phyloP scores from a whole-genome alignment of 2,329 filamentous ascomycete species.

The Neopestalotiopsis rosae region DNA sequence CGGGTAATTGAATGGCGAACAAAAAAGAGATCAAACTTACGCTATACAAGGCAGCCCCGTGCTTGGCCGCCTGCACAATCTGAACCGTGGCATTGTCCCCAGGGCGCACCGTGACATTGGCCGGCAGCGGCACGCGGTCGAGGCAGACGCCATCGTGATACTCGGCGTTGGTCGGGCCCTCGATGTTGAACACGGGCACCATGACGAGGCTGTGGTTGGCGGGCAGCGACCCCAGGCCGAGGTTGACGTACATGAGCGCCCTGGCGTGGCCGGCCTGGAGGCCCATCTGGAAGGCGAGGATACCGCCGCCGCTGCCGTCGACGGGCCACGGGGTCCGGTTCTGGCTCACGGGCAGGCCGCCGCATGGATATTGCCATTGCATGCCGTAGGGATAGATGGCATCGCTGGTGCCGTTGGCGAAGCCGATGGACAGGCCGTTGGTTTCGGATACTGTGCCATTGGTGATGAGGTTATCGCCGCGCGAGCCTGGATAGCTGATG shows the following conservation, averaged over 20 bases:
- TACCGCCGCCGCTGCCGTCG: conserved; percentile 63
- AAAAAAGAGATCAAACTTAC: conserved; percentile 39
- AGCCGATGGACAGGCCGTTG: conserved; percentile 8
- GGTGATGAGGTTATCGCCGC: conserved; percentile 67
- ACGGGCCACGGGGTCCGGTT: conserved; percentile 77
- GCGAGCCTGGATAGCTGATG: conserved; percentile 68
- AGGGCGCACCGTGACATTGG: conserved; percentile 60
- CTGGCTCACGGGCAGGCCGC: conserved; percentile 67
- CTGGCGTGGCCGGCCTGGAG: conserved; percentile 73
- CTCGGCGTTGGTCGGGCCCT: conserved; percentile 63
- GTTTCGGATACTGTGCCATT: conserved; percentile 38
- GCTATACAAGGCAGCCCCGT: conserved; percentile 72
- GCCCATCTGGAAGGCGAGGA: conserved; percentile 71
- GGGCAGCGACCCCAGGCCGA: conserved; percentile 68
- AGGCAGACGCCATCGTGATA: conserved; percentile 73
- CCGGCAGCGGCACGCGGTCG: conserved; percentile 72
- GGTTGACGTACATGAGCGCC: conserved; percentile 74
- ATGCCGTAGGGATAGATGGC: conserved; percentile 66
- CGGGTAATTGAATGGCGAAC: neutral
- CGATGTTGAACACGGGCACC: conserved; percentile 67
- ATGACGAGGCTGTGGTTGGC: conserved; percentile 72
- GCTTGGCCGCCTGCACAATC: conserved; percentile 69
- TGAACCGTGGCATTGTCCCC: conserved; percentile 77
- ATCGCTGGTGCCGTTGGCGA: neutral
- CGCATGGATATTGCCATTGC: conserved; percentile 75